Evolutionary conservation across 495 filamentous ascomycete genomes (phyloP).

Genomic region (Talaromyces proteolyticus): DNA sequence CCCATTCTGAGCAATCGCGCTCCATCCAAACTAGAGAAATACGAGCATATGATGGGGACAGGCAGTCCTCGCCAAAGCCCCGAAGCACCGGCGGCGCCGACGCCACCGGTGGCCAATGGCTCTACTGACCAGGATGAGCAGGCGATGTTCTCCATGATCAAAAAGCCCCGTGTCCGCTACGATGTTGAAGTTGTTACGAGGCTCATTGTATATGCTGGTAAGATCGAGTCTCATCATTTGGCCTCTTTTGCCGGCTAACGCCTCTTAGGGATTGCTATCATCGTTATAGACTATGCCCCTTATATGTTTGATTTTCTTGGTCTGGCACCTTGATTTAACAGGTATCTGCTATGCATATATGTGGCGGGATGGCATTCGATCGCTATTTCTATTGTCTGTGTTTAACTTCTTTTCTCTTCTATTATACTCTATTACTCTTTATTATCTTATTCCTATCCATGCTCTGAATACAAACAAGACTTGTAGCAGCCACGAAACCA

Average conservation of each 20-base stretch:
- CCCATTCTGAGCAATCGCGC: constrained; percentile 10
- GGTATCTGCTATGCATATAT: too few species aligned
- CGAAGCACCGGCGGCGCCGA: constrained; percentile 24
- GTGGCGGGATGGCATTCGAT: too few species aligned
- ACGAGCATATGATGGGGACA: constrained; percentile 66
- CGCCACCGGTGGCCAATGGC: constrained; percentile 6
- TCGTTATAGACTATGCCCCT: constrained; percentile 27
- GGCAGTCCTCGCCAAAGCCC: constrained; percentile 28
- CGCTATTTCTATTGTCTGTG: not conserved
- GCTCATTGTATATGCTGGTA: constrained; percentile 90
- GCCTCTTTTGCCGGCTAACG: not conserved
- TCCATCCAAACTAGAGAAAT: constrained; percentile 48
- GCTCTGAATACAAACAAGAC: not conserved
- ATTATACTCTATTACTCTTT: too few species aligned
- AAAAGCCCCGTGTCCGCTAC: constrained; percentile 85
- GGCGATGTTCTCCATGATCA: constrained; percentile 79
- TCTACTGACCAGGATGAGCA: constrained; percentile 46
- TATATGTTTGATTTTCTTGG: constrained; percentile 22
- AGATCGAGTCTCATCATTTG: constrained; percentile 10
- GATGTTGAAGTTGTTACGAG: constrained; percentile 98
- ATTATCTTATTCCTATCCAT: too few species aligned
- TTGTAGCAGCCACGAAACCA: not conserved
- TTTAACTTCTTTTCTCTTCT: not conserved
- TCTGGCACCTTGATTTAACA: constrained; percentile 12
- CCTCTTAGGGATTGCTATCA: constrained; percentile 21